Percentiles rank a stretch among this genome's conserved stretches.
phyloP scores from a whole-genome alignment of 2,329 filamentous ascomycete species.

The Dothidotthia symphoricarpi region DNA sequence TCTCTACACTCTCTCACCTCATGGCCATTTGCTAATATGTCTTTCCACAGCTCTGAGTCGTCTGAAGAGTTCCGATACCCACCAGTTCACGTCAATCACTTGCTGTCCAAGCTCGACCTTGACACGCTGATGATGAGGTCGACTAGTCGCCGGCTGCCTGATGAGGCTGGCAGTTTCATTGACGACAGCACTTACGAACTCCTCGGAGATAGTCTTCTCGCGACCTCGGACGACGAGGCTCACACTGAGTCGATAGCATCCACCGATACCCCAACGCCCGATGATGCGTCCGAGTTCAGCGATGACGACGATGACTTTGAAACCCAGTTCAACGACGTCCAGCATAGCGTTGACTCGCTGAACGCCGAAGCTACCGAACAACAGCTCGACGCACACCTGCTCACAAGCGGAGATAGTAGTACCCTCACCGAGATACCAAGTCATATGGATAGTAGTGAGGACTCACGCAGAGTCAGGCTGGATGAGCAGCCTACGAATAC shows the following conservation, averaged over 20 bases:
- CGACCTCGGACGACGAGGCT: constrained; percentile 39
- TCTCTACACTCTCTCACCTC: constrained; percentile 3
- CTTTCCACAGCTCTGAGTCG: constrained; percentile 23
- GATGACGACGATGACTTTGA: constrained; percentile 35
- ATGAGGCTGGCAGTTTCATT: constrained; percentile 31
- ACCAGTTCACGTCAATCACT: constrained; percentile 31
- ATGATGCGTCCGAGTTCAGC: constrained; percentile 34
- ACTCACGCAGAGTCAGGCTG: constrained; percentile 21
- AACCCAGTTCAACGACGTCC: constrained; percentile 16
- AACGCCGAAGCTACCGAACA: constrained; percentile 15
- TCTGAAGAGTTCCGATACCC: constrained; percentile 34
- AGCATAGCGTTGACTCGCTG: constrained; percentile 21
- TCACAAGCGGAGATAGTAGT: constrained; percentile 26
- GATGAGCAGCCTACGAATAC: constrained; percentile 22
- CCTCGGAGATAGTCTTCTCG: constrained; percentile 31
- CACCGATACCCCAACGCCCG: constrained; percentile 33
- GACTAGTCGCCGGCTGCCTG: constrained; percentile 21
- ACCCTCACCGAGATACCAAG: constrained; percentile 30
- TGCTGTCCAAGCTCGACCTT: constrained; percentile 34
- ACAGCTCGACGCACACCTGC: constrained; percentile 16
- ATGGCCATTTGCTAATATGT: constrained; percentile 32
- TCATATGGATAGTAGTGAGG: constrained; percentile 24
- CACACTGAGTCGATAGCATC: constrained; percentile 41
- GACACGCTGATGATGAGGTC: constrained; percentile 39
- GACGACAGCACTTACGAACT: constrained; percentile 40